Evolutionary conservation across 2,329 filamentous ascomycete species (phyloP), one percentile per base, ranked within the genome.

Genomic region (Aspergillus udagawae): DNA sequence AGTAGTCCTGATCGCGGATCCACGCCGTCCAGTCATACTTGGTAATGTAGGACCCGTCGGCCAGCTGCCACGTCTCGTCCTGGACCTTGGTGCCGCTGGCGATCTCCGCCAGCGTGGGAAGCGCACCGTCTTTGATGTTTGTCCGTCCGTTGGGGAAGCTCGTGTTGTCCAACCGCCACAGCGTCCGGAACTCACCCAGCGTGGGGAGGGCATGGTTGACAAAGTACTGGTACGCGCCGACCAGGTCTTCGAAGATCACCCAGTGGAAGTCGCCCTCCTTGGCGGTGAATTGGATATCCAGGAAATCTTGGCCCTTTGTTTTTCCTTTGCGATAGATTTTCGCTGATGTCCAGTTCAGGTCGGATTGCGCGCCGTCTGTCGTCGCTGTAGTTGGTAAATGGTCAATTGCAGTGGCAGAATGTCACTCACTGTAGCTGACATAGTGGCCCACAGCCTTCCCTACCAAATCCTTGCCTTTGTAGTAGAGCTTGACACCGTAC

Each of bases 151-250:
- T 74, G 1, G 78, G 69, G 56, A 83, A 83, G 0, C 77, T 79
- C 0, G 66, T 67, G 55, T 82, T 82, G 53, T 80, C 79, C 12
- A 83, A 71, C 7, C 80, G 74, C 73, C 77, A 81, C 1, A 83
- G 71, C 0, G 79, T 81, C 21, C 81, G 70, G 62, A 82, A 81
- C 58, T 82, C 79, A 51, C 80, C 79, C 6, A 82, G 71, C 0
- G 69, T 71, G 1, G 80, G 79, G 3, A 82, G 67, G 3, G 72
- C 77, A 52, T 70, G 77, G 63, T 83, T 82, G 57, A 82, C 77
- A 52, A 82, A 80, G 67, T 83, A 83, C 55, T 82, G 80, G 61
- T 83, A 82, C n/a, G 80, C 79, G n/a, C 80, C 80, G 2, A 76
- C 69, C 1, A 82, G 75, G 17, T 76, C 74, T 2, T 77, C 72